These are phyloP conservation scores for Hericium erinaceus DNA, from an alignment of 768 basidiomycete genomes.

Conservation along the genomic window DNA sequence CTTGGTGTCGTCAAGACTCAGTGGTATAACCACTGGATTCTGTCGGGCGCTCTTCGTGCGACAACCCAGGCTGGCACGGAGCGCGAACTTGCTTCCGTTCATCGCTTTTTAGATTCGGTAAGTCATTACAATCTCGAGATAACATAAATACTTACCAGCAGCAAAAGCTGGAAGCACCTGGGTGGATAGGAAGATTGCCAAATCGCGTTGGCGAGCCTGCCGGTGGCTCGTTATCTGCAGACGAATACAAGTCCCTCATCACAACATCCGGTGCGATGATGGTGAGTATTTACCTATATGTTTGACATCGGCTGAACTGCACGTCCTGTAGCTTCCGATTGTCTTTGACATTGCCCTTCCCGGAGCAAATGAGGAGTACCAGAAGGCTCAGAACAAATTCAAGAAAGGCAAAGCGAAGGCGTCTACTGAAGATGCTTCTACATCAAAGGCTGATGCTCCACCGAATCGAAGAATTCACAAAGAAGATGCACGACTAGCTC, in stretches of 20 bases:
- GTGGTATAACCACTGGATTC: constrained; percentile 19
- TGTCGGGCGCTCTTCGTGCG: background rate
- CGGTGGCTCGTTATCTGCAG: constrained; percentile 21
- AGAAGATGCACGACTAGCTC: background rate
- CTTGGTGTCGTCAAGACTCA: constrained; percentile 18
- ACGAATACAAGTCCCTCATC: constrained; percentile 22
- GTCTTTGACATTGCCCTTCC: background rate
- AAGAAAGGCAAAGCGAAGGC: background rate
- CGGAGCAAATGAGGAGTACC: background rate
- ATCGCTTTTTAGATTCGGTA: no score
- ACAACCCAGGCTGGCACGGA: background rate
- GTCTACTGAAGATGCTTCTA: no score
- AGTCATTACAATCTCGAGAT: no score
- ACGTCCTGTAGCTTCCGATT: background rate
- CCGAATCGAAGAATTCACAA: background rate
- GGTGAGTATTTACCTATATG: constrained; percentile 6
- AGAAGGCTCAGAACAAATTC: background rate
- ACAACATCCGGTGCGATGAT: constrained; percentile 17
- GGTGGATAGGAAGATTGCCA: constrained; percentile 21
- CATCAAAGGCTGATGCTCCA: no score
- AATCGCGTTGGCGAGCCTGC: constrained; percentile 21
- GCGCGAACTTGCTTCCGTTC: no score
- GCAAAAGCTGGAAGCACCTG: constrained; percentile 18
- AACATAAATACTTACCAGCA: background rate
- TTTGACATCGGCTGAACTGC: background rate